Base-by-base conservation (phyloP, 177 flowering plant genomes). In the Vitis hybrid region DNA sequence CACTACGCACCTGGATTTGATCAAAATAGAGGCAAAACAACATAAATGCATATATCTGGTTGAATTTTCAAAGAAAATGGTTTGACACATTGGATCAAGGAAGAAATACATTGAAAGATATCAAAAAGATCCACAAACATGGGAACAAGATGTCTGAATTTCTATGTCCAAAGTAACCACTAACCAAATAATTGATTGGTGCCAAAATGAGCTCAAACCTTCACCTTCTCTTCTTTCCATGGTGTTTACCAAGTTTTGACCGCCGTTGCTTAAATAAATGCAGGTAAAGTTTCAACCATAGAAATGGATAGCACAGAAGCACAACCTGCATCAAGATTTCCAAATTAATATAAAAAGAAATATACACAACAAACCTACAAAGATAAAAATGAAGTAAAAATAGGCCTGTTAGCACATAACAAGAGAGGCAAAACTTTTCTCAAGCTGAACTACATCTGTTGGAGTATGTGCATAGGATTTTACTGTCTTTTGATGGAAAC, bases 261-360 rank as follows among this genome's bases (percentile, higher is more conserved):
- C 77, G 75, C 12, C 97, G 78, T 77, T 95, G 97, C 84, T 85
- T 88, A 68, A 92, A 86, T 70, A 95, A 68, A 72, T 91, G 88
- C 69, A 90, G 75, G 86, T 92, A 95, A 59, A 95, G 88, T 73
- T 89, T 91, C 78, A 91, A 65, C 85, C 92, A 87, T 71, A 89
- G 74, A 71, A 95, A 84, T 13, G 97, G 98, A 73, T 95, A 95
- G 72, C 73, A 75, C 24, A 90, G 62, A 77, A 95, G 91, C 73
- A 89, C 49, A 77, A 68, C 90, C 99, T 91, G 86, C 19, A 11
- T 14, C 52, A 75, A 64, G 65, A 56, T 77, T 53, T 51, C 62
- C 44, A 70, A 59, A 2, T 4, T 2, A 54, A 47, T 15, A 17
- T 61, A 8, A 22, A 28, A 20, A 28, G 31, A 28, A 38, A 52